Evolutionary conservation across 176 grass and related monocot genomes (phyloP).

Genomic region (Melocanna baccifera): DNA sequence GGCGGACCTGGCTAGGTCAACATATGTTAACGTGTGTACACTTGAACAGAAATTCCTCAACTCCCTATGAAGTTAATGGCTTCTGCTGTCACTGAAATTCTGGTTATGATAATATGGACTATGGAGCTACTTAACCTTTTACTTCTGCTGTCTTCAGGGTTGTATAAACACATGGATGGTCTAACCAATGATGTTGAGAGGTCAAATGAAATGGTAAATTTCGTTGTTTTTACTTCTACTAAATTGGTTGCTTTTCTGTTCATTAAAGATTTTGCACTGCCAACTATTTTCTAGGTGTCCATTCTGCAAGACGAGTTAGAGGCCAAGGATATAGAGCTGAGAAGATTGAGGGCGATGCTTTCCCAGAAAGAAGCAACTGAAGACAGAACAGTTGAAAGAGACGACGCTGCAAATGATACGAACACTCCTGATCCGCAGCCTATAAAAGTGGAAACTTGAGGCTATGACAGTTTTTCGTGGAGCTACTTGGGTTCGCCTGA

Average conservation of each 20-base stretch:
- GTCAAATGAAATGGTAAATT: constrained; percentile 94
- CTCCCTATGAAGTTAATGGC: background rate
- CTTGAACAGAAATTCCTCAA: background rate
- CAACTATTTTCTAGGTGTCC: constrained; percentile 41
- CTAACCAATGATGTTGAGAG: constrained; percentile 75
- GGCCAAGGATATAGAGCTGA: constrained; percentile 58
- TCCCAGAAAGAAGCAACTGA: constrained; percentile 53
- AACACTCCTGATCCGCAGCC: constrained; percentile 23
- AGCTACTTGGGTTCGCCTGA: background rate
- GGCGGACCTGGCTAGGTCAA: background rate
- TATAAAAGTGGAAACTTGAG: constrained; percentile 37
- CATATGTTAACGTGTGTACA: background rate
- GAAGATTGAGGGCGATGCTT: constrained; percentile 66
- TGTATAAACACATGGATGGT: constrained; percentile 96
- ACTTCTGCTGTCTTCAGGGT: constrained; percentile 40
- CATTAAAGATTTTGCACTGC: background rate
- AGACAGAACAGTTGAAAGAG: constrained; percentile 26
- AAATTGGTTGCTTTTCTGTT: background rate
- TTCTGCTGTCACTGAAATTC: background rate
- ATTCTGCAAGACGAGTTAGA: constrained; percentile 81
- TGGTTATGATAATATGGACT: background rate
- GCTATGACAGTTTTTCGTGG: background rate
- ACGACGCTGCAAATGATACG: constrained; percentile 28
- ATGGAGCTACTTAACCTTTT: constrained; percentile 9
- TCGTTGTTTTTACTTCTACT: background rate